Conservation (phyloP, 129 eudicot genomes). For the Heracleum sosnowskyi region DNA sequence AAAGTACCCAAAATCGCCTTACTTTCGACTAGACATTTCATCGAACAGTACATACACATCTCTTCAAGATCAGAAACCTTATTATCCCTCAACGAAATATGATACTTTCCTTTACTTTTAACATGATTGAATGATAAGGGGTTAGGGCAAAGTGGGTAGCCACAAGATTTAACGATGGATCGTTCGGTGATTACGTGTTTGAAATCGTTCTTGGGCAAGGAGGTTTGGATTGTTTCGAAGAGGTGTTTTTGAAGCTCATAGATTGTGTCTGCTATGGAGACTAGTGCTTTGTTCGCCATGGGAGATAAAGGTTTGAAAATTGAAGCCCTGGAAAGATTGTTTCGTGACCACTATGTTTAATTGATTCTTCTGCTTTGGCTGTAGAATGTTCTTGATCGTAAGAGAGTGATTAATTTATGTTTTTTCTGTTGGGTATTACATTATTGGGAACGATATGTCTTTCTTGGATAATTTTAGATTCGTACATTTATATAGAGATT, state of each 20-base stretch:
- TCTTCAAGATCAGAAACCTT: constrained; percentile 81
- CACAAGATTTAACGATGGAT: constrained; percentile 56
- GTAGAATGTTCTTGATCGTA: too few relatives aligned
- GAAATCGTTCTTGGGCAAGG: constrained; percentile 62
- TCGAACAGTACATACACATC: constrained; percentile 74
- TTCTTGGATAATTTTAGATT: too few relatives aligned
- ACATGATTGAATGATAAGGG: constrained; percentile 43
- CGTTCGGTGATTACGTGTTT: constrained; percentile 73
- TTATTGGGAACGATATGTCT: too few relatives aligned
- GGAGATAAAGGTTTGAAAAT: background rate
- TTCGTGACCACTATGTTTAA: too few relatives aligned
- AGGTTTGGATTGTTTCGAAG: constrained; percentile 53
- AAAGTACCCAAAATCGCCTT: constrained; percentile 53
- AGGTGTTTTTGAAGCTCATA: constrained; percentile 67
- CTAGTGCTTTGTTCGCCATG: constrained; percentile 11
- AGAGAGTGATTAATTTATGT: too few relatives aligned
- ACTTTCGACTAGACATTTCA: constrained; percentile 63
- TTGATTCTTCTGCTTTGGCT: too few relatives aligned
- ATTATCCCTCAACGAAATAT: constrained; percentile 72
- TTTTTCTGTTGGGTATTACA: too few relatives aligned
- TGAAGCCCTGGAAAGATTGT: background rate
- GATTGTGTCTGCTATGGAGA: constrained; percentile 47
- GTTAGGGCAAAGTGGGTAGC: constrained; percentile 79
- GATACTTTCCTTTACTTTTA: constrained; percentile 51
- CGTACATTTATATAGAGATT: too few relatives aligned